phyloP scores from a whole-genome alignment of 306 rosid genomes.

The Heteromeles arbutifolia region DNA sequence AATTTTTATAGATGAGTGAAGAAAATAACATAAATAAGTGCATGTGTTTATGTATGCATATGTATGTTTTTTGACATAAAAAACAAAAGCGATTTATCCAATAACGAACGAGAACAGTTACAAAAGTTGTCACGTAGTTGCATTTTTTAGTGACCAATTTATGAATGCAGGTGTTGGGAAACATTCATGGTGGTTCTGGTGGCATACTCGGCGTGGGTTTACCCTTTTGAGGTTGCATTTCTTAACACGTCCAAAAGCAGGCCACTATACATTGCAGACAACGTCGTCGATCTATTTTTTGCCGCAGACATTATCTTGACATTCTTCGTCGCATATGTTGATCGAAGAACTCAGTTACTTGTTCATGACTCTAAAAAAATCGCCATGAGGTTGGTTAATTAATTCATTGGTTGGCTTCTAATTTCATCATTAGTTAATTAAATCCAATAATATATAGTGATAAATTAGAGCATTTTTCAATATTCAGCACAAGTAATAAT shows the following conservation, averaged over 20 bases:
- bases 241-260: conserved; percentile 23
- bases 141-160: too few species aligned
- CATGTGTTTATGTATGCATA: too few species aligned
- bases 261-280: conserved; percentile 43
- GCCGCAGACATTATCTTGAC: conserved; percentile 66
- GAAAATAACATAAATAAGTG: too few species aligned
- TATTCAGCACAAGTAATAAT: too few species aligned
- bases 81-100: too few species aligned
- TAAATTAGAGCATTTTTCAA: too few species aligned
- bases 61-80: too few species aligned
- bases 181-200: conserved; percentile 69
- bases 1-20: too few species aligned
- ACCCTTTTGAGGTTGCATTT: conserved; percentile 82
- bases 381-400: conserved; percentile 43
- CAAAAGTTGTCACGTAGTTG: too few species aligned
- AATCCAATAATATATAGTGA: too few species aligned
- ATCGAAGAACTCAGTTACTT: conserved; percentile 57
- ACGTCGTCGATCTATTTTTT: conserved; percentile 61
- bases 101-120: too few species aligned
- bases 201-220: conserved; percentile 77
- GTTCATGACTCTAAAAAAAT: conserved; percentile 61
- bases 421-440: too few species aligned
- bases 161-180: conserved; percentile 64
- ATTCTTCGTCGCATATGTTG: conserved; percentile 68
- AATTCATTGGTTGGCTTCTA: neutral